Evolutionary conservation across 2,329 filamentous ascomycete species (phyloP), one percentile per base, ranked within the genome.

Genomic region (Hymenoscyphus scutula): DNA sequence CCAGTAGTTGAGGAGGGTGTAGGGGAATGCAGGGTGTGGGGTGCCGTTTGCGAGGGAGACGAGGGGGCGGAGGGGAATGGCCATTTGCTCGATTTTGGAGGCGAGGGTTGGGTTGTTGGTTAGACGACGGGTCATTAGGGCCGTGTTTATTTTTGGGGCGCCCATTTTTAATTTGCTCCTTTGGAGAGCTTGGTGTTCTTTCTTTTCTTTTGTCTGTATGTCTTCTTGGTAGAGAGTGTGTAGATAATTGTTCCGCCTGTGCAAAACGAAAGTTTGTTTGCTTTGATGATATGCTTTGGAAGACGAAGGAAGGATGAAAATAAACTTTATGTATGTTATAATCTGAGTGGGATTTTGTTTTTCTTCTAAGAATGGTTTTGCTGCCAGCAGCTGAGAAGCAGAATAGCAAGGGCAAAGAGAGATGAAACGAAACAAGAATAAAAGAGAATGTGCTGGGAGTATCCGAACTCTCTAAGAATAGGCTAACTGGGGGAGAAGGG

Each of bases 1-100:
- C 82, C 88, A 90, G 76, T 89, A 91, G 72, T 83, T 82, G 54
- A 92, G 84, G 60, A 92, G 79, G 3, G 84, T 89, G 23, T 72
- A 71, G 1, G 89, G 89, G 74, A 89, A 92, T 61, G 78, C 74
- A 0, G 86, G 83, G 70, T 90, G 88, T 2, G 88, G 77, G n/a
- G 76, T 72, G 57, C 88, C 88, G 1, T 82, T 84, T 25, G 80
- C 79, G 67, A 88, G 76, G 75, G 87, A 83, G 7, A 89, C 85
- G 5, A 92, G 84, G 0, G 89, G 88, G 0, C 83, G 82, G 27
- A 92, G 83, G 25, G 80, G 80, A 11, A 90, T 81, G 23, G 83
- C 81, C 81, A 92, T 87, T 67, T 89, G 83, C 27, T 77, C 71
- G 62, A 92, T 80, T 72, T 91, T 91, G 65, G 79, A 74, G 8